These are phyloP conservation scores for Dipteronia dyeriana DNA, from an alignment of 345 rosid genomes.

Conservation along the genomic window DNA sequence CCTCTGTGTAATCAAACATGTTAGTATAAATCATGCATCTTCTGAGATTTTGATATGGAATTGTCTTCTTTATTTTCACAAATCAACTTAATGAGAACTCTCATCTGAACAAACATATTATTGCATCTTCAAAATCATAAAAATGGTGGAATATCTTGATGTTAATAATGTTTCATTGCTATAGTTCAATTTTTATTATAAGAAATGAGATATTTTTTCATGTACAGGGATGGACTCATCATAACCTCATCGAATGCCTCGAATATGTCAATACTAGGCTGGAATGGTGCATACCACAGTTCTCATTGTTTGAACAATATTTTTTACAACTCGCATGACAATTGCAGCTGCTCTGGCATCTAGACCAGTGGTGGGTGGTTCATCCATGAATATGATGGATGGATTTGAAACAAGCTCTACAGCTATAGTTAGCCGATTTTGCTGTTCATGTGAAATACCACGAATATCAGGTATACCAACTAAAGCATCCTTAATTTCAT, in stretches of 20 bases:
- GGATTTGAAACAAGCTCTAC: constrained; percentile 66
- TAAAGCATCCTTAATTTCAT: constrained; percentile 46
- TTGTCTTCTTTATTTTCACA: background rate
- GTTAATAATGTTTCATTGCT: background rate
- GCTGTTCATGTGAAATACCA: constrained; percentile 60
- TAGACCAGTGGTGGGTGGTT: constrained; percentile 65
- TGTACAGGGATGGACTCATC: background rate
- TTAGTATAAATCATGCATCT: background rate
- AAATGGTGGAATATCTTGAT: background rate
- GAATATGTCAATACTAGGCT: constrained; percentile 61
- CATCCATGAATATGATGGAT: constrained; percentile 65
- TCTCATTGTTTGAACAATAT: constrained; percentile 42
- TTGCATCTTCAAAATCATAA: background rate
- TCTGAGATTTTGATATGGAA: too few species aligned
- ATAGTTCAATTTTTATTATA: background rate
- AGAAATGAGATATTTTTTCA: background rate
- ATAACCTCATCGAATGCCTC: constrained; percentile 62
- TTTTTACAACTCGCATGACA: constrained; percentile 61
- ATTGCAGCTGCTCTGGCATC: constrained; percentile 74
- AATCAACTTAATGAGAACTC: background rate
- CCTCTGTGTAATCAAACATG: too few species aligned
- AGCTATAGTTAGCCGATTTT: constrained; percentile 56
- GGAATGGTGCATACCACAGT: constrained; percentile 62
- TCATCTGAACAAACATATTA: background rate
- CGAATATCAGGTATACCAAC: constrained; percentile 48